Evolutionary conservation across 768 basidiomycete species (phyloP), one percentile per base, ranked within the genome.

Genomic region (Tulasnella sp.): DNA sequence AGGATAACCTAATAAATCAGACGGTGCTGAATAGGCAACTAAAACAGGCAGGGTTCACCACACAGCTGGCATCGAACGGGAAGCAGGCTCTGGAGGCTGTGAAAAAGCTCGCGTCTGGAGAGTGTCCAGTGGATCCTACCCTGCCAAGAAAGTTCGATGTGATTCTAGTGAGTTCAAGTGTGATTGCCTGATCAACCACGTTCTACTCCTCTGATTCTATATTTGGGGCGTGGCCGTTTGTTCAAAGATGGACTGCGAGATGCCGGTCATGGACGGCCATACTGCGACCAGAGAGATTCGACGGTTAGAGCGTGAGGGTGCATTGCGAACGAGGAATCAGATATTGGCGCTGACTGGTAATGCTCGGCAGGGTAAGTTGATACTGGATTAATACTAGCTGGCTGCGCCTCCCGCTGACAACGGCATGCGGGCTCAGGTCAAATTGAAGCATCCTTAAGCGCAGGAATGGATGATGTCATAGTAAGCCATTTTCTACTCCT

Each of bases 381-480:
- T n/a, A n/a, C n/a, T n/a, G n/a, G 31, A 19, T 44, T 29, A 19
- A n/a, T 34, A 8, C 19, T 19, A n/a, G 49, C 49, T 19, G 24
- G 10, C 4, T 8, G n/a, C 15, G 2, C 31, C 5, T 50, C 17
- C 21, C n/a, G 27, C 12, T 34, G 27, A 31, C 4, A n/a, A n/a
- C 2, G 2, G 17, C 11, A 11, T 1, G 15, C 9, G 3, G 2
- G 29, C n/a, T 42, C 57, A 25, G 63, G 54, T 5, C 68, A 69
- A 56, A 53, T 69, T 25, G 44, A 63, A 17, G 63, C 59, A 27
- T 64, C 68, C 11, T 49, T 63, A 8, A 55, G 62, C 17, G 63
- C 68, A 21, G 68, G 68, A 11, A 68, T 69, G 67, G 63, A 68
- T 59, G 65, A 66, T 2, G 66, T 68, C 22, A 42, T 68, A 42